Evolutionary conservation across 768 basidiomycete species (phyloP).

Genomic region (Antrodiella citrinella): DNA sequence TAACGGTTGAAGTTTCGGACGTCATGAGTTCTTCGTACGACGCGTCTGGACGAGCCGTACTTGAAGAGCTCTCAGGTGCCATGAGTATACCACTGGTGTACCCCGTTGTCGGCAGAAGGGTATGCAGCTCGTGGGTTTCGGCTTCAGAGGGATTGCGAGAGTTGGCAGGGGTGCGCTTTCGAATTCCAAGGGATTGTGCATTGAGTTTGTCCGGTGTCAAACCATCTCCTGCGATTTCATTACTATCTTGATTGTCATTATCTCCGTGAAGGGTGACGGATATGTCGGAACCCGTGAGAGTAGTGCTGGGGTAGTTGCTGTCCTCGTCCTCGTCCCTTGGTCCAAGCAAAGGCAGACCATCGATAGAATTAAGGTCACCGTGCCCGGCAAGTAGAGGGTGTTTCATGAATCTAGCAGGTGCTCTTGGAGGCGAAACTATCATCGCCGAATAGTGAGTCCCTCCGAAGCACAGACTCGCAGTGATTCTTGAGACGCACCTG

Average conservation of each 20-base stretch:
- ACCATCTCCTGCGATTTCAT: background rate
- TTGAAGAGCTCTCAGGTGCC: background rate
- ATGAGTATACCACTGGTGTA: background rate
- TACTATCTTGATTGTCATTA: background rate
- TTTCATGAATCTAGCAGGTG: background rate
- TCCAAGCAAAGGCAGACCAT: background rate
- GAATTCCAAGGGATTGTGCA: background rate
- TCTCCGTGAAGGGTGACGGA: background rate
- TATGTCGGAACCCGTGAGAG: background rate
- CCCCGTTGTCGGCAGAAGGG: background rate
- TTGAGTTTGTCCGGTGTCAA: background rate
- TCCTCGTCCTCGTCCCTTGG: background rate
- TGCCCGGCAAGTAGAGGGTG: background rate
- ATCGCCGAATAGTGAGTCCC: no score
- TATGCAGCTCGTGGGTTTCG: background rate
- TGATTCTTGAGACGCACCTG: background rate
- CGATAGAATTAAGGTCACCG: background rate
- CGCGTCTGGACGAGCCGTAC: constrained; percentile 6
- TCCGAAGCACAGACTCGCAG: background rate
- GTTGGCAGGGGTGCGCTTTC: background rate
- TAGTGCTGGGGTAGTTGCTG: background rate
- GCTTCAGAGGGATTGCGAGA: background rate
- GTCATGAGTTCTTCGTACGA: no score
- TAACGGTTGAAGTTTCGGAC: no score
- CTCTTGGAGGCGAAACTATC: background rate